Base-by-base conservation (phyloP, 352 stramenopile species). In the Phytophthora cryptogea region DNA sequence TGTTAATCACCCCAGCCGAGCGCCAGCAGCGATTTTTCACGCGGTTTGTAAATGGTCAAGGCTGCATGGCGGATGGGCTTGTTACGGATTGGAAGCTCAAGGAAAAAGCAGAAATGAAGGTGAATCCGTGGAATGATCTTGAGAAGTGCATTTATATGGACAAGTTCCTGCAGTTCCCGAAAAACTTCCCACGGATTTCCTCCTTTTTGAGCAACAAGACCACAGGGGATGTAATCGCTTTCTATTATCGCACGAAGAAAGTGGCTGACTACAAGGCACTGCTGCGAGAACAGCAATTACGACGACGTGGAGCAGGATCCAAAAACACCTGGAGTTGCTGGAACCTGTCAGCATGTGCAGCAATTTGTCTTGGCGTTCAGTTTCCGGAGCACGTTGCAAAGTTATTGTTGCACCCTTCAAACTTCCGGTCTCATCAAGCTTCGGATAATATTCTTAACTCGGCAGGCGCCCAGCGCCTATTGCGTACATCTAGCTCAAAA, bases 101-200 rank as follows among this genome's bases (percentile, higher is more conserved):
- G 26, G 80, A 90, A 63, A 76, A 78, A 23, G 79, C 72, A 1
- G 78, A 93, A 41, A 77, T 86, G 57, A 71, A 92, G n/a, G 82
- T 93, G 23, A 99, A 99, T 49, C 82, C 96, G 8, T 99, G 97
- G 97, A 98, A 86, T 47, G 97, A 99, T 62, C 74, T 99, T 47
- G 97, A 99, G 74, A 99, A 99, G 66, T 98, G 90, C 61, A 99
- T 99, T 49, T 99, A 98, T 63, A 73, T 99, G 23, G 97, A 99
- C 83, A 97, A 98, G 50, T 99, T 99, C 67, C 60, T 99, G 39
- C 96, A 99, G 62, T 98, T 96, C 61, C 97, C 97, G 1, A 99
- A 99, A 70, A 98, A 99, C 51, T 99, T 99, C 80, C 80, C 93
- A 2, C 91, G 93, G 30, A 99, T 99, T 55, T 91, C 96, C 16